These are phyloP conservation scores for Syzygium aqueum DNA, from an alignment of 345 rosid species.

Conservation along the genomic window DNA sequence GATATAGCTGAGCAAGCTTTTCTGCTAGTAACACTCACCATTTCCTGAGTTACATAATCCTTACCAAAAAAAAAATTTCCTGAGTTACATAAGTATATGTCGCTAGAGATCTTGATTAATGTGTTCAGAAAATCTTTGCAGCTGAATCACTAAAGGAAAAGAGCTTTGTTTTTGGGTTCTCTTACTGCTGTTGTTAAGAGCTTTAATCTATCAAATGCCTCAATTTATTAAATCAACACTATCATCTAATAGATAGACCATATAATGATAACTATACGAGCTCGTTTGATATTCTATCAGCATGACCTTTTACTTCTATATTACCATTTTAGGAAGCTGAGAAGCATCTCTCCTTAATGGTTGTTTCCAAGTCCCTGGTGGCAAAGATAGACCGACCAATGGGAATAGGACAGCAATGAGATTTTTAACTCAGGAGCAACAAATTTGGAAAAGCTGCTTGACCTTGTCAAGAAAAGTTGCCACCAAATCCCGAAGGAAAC, in stretches of 20 bases:
- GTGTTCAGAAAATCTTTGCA: background rate
- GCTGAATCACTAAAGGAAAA: too few relatives aligned
- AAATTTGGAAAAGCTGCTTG: constrained; percentile 85
- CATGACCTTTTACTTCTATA: background rate
- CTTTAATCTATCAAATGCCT: too few relatives aligned
- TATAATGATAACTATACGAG: background rate
- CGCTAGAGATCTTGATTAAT: too few relatives aligned
- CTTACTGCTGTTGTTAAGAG: too few relatives aligned
- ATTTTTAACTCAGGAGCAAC: constrained; percentile 74
- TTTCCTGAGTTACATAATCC: too few relatives aligned
- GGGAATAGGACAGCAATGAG: constrained; percentile 85
- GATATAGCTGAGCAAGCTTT: too few relatives aligned
- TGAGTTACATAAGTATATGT: too few relatives aligned
- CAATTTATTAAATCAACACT: too few relatives aligned
- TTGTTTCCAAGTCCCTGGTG: constrained; percentile 74
- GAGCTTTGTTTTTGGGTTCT: too few relatives aligned
- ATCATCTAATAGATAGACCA: too few relatives aligned
- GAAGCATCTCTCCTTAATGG: constrained; percentile 96
- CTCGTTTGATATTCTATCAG: background rate
- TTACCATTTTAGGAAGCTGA: constrained; percentile 57
- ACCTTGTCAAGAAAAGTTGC: constrained; percentile 90
- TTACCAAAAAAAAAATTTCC: too few relatives aligned
- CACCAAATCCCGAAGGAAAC: constrained; percentile 91
- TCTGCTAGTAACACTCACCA: too few relatives aligned
- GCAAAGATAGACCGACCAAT: constrained; percentile 85